These are phyloP conservation scores for Fusarium drepaniforme DNA, from an alignment of 2,329 filamentous ascomycete genomes.

Conservation along the genomic window DNA sequence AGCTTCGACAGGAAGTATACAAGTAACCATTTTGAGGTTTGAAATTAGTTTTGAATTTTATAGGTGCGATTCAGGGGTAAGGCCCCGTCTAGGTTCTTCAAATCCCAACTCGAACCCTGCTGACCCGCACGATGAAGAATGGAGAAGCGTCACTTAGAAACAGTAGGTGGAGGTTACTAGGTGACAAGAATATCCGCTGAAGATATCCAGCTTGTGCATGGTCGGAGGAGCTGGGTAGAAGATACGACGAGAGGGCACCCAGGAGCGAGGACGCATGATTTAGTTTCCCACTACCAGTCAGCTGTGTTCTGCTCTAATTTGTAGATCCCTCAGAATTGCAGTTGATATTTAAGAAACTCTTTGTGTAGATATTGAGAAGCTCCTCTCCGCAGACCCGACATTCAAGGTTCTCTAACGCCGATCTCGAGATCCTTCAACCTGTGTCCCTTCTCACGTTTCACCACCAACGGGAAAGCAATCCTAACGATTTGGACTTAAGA, in stretches of 20 bases:
- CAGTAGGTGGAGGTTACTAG: no score
- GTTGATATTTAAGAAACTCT: not conserved
- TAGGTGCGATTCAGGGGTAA: not conserved
- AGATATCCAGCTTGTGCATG: no score
- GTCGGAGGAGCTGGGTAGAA: no score
- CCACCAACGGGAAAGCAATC: not conserved
- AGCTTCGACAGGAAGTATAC: not conserved
- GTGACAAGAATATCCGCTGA: no score
- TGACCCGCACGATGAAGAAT: no score
- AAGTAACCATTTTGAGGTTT: not conserved
- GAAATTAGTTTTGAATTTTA: not conserved
- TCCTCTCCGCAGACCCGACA: not conserved
- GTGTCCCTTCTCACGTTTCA: not conserved
- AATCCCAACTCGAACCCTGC: no score
- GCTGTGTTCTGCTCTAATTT: not conserved
- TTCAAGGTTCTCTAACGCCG: not conserved
- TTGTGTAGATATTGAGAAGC: not conserved
- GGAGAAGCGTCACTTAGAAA: no score
- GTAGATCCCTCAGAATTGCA: not conserved
- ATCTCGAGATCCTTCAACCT: not conserved
- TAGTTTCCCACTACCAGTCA: not conserved
- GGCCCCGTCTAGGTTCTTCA: no score
- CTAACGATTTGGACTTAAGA: no score
- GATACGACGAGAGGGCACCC: no score
- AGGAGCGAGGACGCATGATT: no score